A percentile compares a stretch with the other conserved stretches of the same genome.
Conservation (phyloP, 1,139 yeast species). For the Yamadazyma dushanensis region DNA sequence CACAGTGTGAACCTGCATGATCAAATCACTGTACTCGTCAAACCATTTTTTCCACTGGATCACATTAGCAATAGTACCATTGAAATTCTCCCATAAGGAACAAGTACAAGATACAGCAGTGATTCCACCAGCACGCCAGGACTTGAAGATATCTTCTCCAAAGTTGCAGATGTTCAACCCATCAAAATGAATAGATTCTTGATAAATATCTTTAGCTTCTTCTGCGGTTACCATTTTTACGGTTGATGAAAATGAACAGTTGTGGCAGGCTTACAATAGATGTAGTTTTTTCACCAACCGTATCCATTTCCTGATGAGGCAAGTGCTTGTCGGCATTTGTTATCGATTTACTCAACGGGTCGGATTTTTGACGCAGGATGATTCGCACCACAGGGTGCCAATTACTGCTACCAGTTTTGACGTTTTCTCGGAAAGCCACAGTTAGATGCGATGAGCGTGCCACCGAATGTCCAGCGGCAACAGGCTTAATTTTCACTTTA, state of each 20-base stretch:
- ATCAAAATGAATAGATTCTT: slow-evolving; percentile 13
- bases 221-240: slow-evolving; percentile 11
- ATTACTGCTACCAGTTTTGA: too few relatives aligned
- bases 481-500: too few relatives aligned
- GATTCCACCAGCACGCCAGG: slow-evolving; percentile 15
- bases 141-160: slow-evolving; percentile 15
- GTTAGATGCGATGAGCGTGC: too few relatives aligned
- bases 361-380: too few relatives aligned
- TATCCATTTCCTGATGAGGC: slow-evolving; percentile 3
- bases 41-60: slow-evolving; percentile 18
- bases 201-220: slow-evolving; percentile 11
- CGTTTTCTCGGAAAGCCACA: too few relatives aligned
- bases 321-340: slow-evolving; percentile 4
- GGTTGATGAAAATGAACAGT: background rate
- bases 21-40: slow-evolving; percentile 14
- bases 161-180: slow-evolving; percentile 16
- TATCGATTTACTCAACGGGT: background rate
- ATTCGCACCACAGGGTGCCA: too few relatives aligned
- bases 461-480: too few relatives aligned
- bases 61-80: slow-evolving; percentile 14
- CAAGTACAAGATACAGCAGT: slow-evolving; percentile 17
- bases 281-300: background rate
- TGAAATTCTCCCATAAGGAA: slow-evolving; percentile 17
- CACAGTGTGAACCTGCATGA: slow-evolving; percentile 14
- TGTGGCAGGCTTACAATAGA: background rate